Percentiles rank a stretch among this genome's conserved stretches.
Conservation (phyloP, 1,139 yeast genomes). For the Yamadazyma trypodendri region DNA sequence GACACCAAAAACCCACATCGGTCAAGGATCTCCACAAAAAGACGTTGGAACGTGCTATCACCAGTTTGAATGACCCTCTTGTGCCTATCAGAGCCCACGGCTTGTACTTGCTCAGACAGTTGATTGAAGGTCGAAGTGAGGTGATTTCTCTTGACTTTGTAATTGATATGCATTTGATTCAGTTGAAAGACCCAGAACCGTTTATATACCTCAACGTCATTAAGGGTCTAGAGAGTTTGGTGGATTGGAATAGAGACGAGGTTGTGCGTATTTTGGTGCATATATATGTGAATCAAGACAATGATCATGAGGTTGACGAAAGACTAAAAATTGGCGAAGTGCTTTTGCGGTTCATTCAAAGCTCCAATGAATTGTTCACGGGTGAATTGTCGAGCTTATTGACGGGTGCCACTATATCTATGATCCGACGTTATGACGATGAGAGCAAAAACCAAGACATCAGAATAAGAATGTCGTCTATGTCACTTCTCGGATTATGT, state of each 20-base stretch:
- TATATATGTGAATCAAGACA: constrained; percentile 37
- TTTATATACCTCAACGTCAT: constrained; percentile 82
- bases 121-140: constrained; percentile 51
- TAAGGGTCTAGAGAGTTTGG: constrained; percentile 66
- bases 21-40: constrained; percentile 21
- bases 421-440: constrained; percentile 35
- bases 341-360: constrained; percentile 55
- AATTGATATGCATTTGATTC: constrained; percentile 59
- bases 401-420: constrained; percentile 31
- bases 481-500: constrained; percentile 74
- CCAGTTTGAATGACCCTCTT: constrained; percentile 70
- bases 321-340: constrained; percentile 81
- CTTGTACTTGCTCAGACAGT: constrained; percentile 57
- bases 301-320: constrained; percentile 52
- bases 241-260: constrained; percentile 40
- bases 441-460: constrained; percentile 43
- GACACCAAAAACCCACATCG: constrained; percentile 18
- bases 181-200: constrained; percentile 78
- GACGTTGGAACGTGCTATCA: constrained; percentile 54
- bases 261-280: constrained; percentile 41
- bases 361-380: constrained; percentile 45
- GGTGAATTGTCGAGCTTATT: constrained; percentile 35
- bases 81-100: constrained; percentile 91
- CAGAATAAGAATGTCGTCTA: constrained; percentile 76
- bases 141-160: constrained; percentile 56